Conservation (phyloP, 805 yeast genomes). For the Tetrapisispora taiwanensis region DNA sequence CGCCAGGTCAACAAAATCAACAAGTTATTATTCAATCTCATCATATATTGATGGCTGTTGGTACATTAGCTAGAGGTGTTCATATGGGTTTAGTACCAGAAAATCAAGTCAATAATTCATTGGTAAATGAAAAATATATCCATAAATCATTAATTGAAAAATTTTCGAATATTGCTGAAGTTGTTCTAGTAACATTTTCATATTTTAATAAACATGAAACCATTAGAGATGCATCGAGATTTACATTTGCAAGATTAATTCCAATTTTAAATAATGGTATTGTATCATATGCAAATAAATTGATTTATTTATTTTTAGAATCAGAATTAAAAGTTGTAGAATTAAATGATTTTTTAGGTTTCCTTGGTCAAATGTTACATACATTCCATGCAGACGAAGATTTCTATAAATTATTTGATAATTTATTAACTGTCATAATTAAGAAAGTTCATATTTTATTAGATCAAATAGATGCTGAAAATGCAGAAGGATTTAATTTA, state of each 20-base stretch:
- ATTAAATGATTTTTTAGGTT: conserved; percentile 70
- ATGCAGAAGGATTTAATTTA: conserved; percentile 7
- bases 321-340: conserved; percentile 52
- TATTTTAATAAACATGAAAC: conserved; percentile 53
- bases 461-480: conserved; percentile 32
- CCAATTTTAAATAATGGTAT: conserved; percentile 53
- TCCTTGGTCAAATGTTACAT: conserved; percentile 82
- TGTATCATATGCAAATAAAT: conserved; percentile 50
- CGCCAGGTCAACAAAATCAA: conserved; percentile 16
- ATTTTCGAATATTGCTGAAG: conserved; percentile 66
- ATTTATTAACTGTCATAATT: conserved; percentile 64
- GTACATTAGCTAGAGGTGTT: conserved; percentile 81
- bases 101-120: conserved; percentile 31
- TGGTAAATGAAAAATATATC: conserved; percentile 23
- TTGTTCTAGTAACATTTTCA: conserved; percentile 74
- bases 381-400: conserved; percentile 54
- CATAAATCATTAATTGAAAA: conserved; percentile 33
- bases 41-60: conserved; percentile 79
- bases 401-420: conserved; percentile 64
- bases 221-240: conserved; percentile 78
- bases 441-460: conserved; percentile 49
- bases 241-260: conserved; percentile 77
- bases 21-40: conserved; percentile 62
- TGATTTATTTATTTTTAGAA: conserved; percentile 55
- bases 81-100: conserved; percentile 39